Base-by-base conservation (phyloP, 257 asterid genomes). In the Perilla frutescens region DNA sequence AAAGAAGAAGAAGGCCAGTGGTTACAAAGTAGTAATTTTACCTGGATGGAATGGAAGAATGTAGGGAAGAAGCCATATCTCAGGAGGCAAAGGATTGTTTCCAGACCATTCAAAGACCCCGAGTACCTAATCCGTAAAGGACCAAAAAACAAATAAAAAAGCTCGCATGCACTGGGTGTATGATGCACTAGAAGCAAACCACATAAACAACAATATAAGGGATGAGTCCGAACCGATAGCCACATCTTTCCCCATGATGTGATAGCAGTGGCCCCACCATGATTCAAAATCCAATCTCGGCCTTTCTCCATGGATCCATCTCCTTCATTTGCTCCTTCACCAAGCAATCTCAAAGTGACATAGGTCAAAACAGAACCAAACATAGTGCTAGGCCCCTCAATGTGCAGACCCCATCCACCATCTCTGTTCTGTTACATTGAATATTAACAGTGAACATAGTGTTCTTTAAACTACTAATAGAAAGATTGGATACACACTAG, bases 221-320 rank as follows among this genome's bases (percentile, higher is more conserved):
- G 86, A 77, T 54, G 49, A 84, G 69, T 66, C 82, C 62, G 56
- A 81, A 95, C 99, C 78, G 99, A 82, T 80, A 95, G 99, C 99
- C 99, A 95, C 98, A 92, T 88, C 84, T 95, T 95, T 58, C 99
- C 99, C 99, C 99, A 95, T 48, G 99, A 95, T 40, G 99, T 85
- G 69, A 91, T 89, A 41, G 95, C 87, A 66, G 97, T 89, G 68
- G 98, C 99, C 77, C 98, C 84, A 72, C 99, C 99, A 75, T 89
- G 99, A 79, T 72, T 82, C 82, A 95, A 77, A 81, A 95, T 90
- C 99, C 99, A 95, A 74, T 82, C 86, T 56, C 96, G 83, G 7
- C 97, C 97, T 87, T 89, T 95, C 92, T 85, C 99, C 94, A 95
- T 86, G 11, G 96, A 86, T 44, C 98, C 98, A 78, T 84, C 90